Base-by-base conservation (phyloP, 441 rosid genomes). In the Bocquillonia castaneifolia region DNA sequence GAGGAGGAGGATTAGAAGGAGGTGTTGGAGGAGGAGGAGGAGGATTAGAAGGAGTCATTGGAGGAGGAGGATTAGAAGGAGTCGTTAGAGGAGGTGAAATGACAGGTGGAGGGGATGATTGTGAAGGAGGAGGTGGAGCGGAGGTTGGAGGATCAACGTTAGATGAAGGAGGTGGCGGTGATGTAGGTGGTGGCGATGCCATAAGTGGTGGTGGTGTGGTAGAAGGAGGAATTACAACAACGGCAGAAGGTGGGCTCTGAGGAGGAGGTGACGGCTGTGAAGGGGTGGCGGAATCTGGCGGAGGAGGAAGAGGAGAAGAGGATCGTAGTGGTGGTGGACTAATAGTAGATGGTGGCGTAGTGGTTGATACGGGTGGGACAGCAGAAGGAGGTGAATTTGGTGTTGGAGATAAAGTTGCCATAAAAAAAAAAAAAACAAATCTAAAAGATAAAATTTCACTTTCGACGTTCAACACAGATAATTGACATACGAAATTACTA, bases 381-480 rank as follows among this genome's bases (percentile, higher is more conserved):
- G 67, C 73, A 58, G 78, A 15, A 56, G 83, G 77, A 18, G 82
- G 50, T 34, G 80, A 66, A 73, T 63, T 70, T 60, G 83, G 82
- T 28, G 82, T 31, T 53, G 78, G 74, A 51, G 80, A 74, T 55
- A 70, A 23, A 25, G 81, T 54, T 10, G 83, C 78, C 83, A 82
- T 82, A 71, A 71, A 26, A 45, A 52, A 53, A n/a, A n/a, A 64
- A 57, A 56, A 28, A 66, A 14, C 67, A 67, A 60, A 62, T 42
- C 51, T 10, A 52, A 42, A 37, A 55, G n/a, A 67, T 52, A 2
- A 6, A 12, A 25, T 18, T 26, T 5, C n/a, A 4, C 5, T 44
- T 62, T 55, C 52, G 34, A 74, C 59, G 2, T 52, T 12, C 58
- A 55, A 63, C 59, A 58, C 59, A 58, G 44, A 5, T 1, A 39